These are phyloP conservation scores for Pachysandra terminalis DNA, from an alignment of 164 flowering plant species.

Conservation along the genomic window DNA sequence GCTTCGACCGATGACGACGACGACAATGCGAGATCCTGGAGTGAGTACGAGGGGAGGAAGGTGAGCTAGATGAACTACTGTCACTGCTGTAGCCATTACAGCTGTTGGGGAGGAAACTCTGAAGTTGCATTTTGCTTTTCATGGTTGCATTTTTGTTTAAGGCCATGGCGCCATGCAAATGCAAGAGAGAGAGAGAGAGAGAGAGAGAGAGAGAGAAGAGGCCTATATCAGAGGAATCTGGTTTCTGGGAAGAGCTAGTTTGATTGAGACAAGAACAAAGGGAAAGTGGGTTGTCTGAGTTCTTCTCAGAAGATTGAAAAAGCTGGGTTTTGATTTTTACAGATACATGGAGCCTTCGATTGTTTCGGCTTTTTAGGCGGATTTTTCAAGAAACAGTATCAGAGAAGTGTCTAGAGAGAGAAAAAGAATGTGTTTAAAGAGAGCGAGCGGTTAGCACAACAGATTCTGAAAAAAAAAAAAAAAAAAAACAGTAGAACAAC, in stretches of 20 bases:
- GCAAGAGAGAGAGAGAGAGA: slow-evolving; percentile 11
- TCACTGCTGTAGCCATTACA: slow-evolving; percentile 25
- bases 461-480: too few species aligned
- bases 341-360: not conserved
- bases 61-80: slow-evolving; percentile 39
- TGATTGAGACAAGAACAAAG: not conserved
- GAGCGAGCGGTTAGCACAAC: too few species aligned
- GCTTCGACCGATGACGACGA: slow-evolving; percentile 37
- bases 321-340: not conserved
- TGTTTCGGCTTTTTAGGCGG: not conserved
- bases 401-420: not conserved
- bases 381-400: not conserved
- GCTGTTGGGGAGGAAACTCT: slow-evolving; percentile 2
- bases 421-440: too few species aligned
- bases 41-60: slow-evolving; percentile 42
- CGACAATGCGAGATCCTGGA: slow-evolving; percentile 21
- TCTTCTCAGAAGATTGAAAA: not conserved
- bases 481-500: too few species aligned
- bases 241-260: not conserved
- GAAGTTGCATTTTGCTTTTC: slow-evolving; percentile 19
- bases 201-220: too few species aligned
- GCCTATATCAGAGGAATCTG: not conserved
- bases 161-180: too few species aligned
- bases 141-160: slow-evolving; percentile 11
- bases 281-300: not conserved